Conservation (phyloP, 208 protist genomes). For the Entamoeba histolytica region DNA sequence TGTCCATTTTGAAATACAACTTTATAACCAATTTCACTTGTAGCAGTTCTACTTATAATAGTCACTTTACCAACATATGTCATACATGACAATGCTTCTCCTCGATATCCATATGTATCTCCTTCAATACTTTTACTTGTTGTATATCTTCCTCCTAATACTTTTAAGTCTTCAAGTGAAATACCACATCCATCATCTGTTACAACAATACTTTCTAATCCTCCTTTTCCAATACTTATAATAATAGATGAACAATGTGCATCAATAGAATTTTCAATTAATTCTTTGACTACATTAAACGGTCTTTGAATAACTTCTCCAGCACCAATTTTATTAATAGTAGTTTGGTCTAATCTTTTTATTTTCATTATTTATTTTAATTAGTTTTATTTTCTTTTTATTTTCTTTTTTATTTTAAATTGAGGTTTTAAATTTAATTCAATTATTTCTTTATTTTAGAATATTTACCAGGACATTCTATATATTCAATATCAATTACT, state of each 20-base stretch:
- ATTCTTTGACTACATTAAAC: constrained; percentile 13
- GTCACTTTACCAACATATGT: constrained; percentile 4
- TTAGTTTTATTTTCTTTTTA: not conserved
- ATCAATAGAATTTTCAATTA: constrained; percentile 19
- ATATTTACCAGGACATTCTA: no score
- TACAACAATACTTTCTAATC: not conserved
- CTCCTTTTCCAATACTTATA: not conserved
- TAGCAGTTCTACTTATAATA: not conserved
- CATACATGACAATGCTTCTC: constrained; percentile 17
- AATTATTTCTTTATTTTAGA: no score
- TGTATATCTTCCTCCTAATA: not conserved
- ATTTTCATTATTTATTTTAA: not conserved
- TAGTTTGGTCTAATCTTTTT: not conserved
- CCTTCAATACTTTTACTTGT: not conserved
- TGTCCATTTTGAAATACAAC: not conserved
- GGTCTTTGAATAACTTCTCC: constrained; percentile 19
- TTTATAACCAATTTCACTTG: not conserved
- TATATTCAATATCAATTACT: no score
- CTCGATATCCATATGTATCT: constrained; percentile 17
- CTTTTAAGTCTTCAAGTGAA: not conserved
- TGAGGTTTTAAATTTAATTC: no score
- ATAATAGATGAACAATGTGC: not conserved
- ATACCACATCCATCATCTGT: constrained; percentile 9
- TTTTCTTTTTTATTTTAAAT: not conserved
- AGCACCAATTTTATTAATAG: constrained; percentile 6